Percentiles rank a stretch among this genome's conserved stretches.
These are phyloP conservation scores for Discostella pseudostelligera DNA, from an alignment of 108 stramenopile genomes.

Conservation along the genomic window DNA sequence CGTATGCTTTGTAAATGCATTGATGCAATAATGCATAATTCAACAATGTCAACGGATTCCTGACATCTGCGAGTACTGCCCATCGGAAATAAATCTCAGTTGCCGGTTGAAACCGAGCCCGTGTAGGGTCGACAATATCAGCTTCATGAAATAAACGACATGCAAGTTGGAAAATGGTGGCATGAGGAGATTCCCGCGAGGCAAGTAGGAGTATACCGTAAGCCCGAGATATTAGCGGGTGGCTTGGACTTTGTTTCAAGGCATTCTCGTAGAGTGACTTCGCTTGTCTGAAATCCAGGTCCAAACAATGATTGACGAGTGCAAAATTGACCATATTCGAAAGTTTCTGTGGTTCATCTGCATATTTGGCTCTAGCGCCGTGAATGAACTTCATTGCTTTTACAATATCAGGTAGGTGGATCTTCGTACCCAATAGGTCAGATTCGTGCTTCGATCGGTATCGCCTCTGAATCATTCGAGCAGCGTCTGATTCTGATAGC, in stretches of 20 bases:
- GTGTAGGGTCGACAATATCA: constrained; percentile 39
- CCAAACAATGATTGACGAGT: constrained; percentile 43
- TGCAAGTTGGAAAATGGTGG: constrained; percentile 41
- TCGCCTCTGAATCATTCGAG: constrained; percentile 46
- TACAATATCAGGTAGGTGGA: constrained; percentile 39
- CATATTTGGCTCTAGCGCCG: constrained; percentile 48
- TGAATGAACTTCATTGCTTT: constrained; percentile 49
- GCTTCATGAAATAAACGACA: constrained; percentile 50
- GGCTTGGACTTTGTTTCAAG: constrained; percentile 48
- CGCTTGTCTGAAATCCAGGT: constrained; percentile 46
- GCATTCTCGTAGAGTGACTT: constrained; percentile 49
- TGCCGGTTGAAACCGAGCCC: constrained; percentile 41
- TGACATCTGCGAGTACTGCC: constrained; percentile 51
- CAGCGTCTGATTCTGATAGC: constrained; percentile 55
- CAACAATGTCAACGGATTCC: constrained; percentile 46
- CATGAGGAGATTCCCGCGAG: constrained; percentile 36
- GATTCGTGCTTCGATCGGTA: constrained; percentile 48
- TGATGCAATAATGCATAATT: constrained; percentile 64
- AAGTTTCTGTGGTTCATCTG: constrained; percentile 50
- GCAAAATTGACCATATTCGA: constrained; percentile 61
- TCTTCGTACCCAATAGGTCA: constrained; percentile 31
- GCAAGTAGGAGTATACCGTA: constrained; percentile 56
- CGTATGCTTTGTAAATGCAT: constrained; percentile 47
- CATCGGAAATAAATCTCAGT: constrained; percentile 54
- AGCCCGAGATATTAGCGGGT: constrained; percentile 52